Evolutionary conservation across 2,329 filamentous ascomycete species (phyloP), one percentile per base, ranked within the genome.

Genomic region (Rhinocladiella similis): DNA sequence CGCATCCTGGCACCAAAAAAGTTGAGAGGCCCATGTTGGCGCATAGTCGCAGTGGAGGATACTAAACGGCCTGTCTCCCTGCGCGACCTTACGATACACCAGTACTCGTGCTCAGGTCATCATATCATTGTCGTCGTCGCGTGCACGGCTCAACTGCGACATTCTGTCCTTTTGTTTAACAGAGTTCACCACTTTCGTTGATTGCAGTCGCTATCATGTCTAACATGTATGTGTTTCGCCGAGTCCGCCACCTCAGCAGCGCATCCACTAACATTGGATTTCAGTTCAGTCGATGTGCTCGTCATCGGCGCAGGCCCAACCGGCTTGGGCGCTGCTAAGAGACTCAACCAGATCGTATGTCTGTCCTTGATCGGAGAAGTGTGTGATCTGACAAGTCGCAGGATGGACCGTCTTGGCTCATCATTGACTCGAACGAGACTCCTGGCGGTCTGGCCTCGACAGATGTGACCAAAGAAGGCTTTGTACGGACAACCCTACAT

Each of bases 241-340:
- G 36, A 22, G 33, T 47, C 36, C 20, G 18, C 5, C 18, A n/a
- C n/a, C 29, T 27, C 41, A 42, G 3, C 29, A 38, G 18, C 36
- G 43, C 48, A 19, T 33, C 18, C n/a, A 56, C 53, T 59, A 49
- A 63, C 52, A 10, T 47, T 14, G 39, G 47, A 52, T 48, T n/a
- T 39, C 75, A 95, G 91, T 75, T 87, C 91, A 71, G 91, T 97
- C 74, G 94, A 99, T 78, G 89, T 99, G 67, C 90, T 99, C 73
- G 87, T 99, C 76, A 97, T 97, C 80, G 94, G 94, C 72, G 93
- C 93, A 78, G 94, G 94, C 72, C 94, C 94, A 69, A 97, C 94
- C 71, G 94, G 94, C 78, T 85, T 97, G 68, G 94, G 94, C 82
- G 94, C 94, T 73, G 94, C 94, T 69, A 99, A 99, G 83, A 90